Base-by-base conservation (phyloP, 257 asterid species). In the Pogostemon cablin region DNA sequence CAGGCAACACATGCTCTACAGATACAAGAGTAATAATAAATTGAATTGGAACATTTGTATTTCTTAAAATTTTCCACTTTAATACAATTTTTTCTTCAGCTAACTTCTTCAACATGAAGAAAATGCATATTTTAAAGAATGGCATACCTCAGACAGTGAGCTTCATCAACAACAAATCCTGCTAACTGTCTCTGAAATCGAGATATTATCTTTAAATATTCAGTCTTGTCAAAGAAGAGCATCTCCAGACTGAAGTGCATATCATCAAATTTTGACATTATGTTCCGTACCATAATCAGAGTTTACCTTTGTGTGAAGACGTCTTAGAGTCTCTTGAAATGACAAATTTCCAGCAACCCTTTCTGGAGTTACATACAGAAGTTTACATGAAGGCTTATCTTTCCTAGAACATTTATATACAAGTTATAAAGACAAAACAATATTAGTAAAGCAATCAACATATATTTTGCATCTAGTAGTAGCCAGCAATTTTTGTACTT, bases 91-190 rank as follows among this genome's bases (percentile, higher is more conserved):
- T 59, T 72, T 49, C 54, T 49, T 44, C 35, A 11, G 34, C 69
- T 40, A 55, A 34, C 61, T 49, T 59, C 41, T 65, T 79, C 57
- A 57, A 63, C 72, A 72, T 56, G 39, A 72, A 54, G 58, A 64
- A 72, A 64, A 43, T 25, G 32, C 32, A 25, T 25, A 25, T 54
- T 49, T 39, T 52, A 49, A 37, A 67, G 61, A 60, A 72, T 44
- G 68, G 62, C 72, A 74, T 81, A 91, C 99, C 99, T 95, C 73
- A 91, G 81, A 83, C 98, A 95, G 79, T 95, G 99, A 74, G 99
- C 98, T 86, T 95, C 99, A 83, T 95, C 99, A 79, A 91, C 84
- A 69, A 89, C 90, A 85, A 95, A 95, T 73, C 96, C 98, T 60
- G 96, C 95, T 75, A 95, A 78, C 57, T 76, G 87, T 56, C 98